These are phyloP conservation scores for Trypanosoma mega DNA, from an alignment of 208 protist genomes.

Conservation along the genomic window DNA sequence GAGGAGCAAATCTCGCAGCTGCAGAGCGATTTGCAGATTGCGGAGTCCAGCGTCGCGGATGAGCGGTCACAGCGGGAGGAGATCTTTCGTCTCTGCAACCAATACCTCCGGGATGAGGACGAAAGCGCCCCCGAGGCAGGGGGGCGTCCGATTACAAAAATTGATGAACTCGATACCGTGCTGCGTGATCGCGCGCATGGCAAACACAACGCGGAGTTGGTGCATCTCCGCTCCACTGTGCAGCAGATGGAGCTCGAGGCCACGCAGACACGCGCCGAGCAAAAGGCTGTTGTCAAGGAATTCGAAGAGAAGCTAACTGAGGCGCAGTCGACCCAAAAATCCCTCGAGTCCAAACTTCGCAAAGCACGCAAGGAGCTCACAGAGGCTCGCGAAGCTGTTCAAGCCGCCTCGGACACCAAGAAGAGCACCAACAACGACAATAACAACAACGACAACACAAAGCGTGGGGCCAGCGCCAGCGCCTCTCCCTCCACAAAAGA, in stretches of 20 bases:
- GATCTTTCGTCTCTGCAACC: slow-evolving; percentile 51
- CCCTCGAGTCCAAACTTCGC: slow-evolving; percentile 10
- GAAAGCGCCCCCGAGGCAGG: slow-evolving; percentile 20
- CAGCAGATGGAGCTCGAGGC: slow-evolving; percentile 42
- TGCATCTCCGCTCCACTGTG: slow-evolving; percentile 42
- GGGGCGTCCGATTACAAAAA: slow-evolving; percentile 30
- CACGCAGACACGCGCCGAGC: slow-evolving; percentile 33
- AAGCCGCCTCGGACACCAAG: not conserved
- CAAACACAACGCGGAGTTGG: slow-evolving; percentile 37
- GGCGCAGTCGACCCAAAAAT: slow-evolving; percentile 12
- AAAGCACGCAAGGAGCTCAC: slow-evolving; percentile 17
- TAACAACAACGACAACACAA: not conserved
- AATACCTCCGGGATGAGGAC: slow-evolving; percentile 40
- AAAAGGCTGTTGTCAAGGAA: slow-evolving; percentile 24
- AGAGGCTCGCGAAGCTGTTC: not conserved
- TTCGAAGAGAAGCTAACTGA: slow-evolving; percentile 27
- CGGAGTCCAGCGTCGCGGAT: slow-evolving; percentile 45
- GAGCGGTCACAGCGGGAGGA: slow-evolving; percentile 48
- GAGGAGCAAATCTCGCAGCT: slow-evolving; percentile 66
- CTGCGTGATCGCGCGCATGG: slow-evolving; percentile 40
- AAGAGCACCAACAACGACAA: not conserved
- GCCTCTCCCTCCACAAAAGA: slow-evolving; percentile 19
- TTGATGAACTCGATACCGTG: slow-evolving; percentile 47
- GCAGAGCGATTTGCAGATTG: slow-evolving; percentile 69
- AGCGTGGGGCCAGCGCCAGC: not conserved